phyloP scores from a whole-genome alignment of 257 asterid genomes.

The Solanum sitiens region DNA sequence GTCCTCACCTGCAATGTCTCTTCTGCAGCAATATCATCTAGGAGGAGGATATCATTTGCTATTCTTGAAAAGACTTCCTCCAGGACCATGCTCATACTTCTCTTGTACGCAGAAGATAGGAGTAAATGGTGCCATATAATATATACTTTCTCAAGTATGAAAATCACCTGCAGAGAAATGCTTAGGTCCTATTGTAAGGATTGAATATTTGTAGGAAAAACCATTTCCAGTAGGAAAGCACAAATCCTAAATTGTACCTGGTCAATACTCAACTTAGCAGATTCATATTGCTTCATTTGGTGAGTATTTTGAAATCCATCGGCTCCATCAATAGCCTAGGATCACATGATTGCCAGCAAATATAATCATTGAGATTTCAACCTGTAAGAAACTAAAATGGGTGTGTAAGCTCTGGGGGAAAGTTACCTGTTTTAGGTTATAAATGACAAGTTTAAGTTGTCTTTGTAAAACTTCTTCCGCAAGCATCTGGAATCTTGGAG shows the following conservation, averaged over 20 bases:
- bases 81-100: constrained; percentile 57
- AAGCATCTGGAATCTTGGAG: constrained; percentile 76
- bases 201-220: constrained; percentile 1
- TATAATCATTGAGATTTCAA: neutral
- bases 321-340: constrained; percentile 89
- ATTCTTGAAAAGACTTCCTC: constrained; percentile 67
- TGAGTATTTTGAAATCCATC: constrained; percentile 91
- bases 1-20: constrained; percentile 83
- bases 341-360: constrained; percentile 6
- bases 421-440: constrained; percentile 68
- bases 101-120: constrained; percentile 69
- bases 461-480: constrained; percentile 77
- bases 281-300: constrained; percentile 65
- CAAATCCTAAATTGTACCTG: constrained; percentile 38
- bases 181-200: neutral
- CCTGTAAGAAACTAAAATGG: neutral
- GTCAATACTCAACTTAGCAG: constrained; percentile 86
- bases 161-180: constrained; percentile 60
- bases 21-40: constrained; percentile 97
- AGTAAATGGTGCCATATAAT: constrained; percentile 83
- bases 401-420: neutral
- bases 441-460: constrained; percentile 62
- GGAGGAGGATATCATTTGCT: constrained; percentile 61
- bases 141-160: constrained; percentile 92
- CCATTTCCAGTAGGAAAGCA: neutral